Percentiles rank a stretch among this genome's conserved stretches.
Evolutionary conservation across 108 stramenopile species (phyloP).

Genomic region (Parmales sp.): DNA sequence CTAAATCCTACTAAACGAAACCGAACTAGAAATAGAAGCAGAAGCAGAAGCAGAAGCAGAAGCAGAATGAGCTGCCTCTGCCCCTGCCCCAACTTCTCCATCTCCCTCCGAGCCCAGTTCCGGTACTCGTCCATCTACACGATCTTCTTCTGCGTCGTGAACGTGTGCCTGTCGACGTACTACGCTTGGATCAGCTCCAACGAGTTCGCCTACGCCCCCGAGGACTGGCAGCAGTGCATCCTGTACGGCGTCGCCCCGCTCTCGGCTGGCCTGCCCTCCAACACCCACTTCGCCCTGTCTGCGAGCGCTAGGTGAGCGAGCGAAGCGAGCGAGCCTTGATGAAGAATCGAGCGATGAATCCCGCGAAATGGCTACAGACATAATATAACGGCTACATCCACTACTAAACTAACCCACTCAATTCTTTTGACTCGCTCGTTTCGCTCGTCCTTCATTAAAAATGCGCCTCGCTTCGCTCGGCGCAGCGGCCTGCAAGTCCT

Average conservation of each 20-base stretch:
- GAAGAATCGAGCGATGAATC: background rate
- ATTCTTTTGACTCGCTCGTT: too few relatives aligned
- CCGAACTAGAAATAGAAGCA: too few relatives aligned
- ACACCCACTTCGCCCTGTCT: slow-evolving; percentile 4
- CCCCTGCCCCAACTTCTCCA: too few relatives aligned
- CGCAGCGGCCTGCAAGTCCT: background rate
- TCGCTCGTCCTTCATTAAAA: background rate
- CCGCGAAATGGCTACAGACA: background rate
- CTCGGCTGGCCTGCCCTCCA: background rate
- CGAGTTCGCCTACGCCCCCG: background rate
- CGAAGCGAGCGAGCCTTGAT: background rate
- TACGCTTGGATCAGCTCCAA: background rate
- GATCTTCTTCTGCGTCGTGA: background rate
- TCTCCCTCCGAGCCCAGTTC: too few relatives aligned
- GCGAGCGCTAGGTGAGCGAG: background rate
- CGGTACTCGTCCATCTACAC: too few relatives aligned
- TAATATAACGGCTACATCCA: background rate
- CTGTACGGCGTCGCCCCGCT: background rate
- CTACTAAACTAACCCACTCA: background rate
- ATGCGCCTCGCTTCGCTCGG: background rate
- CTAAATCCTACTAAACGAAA: too few relatives aligned
- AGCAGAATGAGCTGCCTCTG: too few relatives aligned
- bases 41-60: too few relatives aligned
- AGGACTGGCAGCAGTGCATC: slow-evolving; percentile 4
- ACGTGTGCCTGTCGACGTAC: background rate